A percentile compares a stretch with the other conserved stretches of the same genome.
Evolutionary conservation across 441 rosid species (phyloP).

Genomic region (Hypseocharis bilobata): DNA sequence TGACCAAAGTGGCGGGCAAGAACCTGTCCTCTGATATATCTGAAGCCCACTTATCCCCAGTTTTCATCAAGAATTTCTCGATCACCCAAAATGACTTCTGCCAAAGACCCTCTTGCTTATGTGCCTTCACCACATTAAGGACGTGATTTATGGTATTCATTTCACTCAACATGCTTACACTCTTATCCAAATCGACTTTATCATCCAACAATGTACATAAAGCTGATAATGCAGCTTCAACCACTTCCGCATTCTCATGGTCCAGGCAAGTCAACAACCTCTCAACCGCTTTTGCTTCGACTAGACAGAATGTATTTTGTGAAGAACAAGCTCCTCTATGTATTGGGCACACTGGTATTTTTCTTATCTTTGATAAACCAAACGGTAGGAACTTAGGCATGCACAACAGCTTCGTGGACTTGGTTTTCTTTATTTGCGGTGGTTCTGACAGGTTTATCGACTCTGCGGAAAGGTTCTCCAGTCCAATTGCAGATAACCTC

Average conservation of each 20-base stretch:
- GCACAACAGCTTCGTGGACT: slow-evolving; percentile 34
- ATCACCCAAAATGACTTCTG: slow-evolving; percentile 82
- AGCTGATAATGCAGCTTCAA: slow-evolving; percentile 74
- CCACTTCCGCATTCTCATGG: slow-evolving; percentile 62
- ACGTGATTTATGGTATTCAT: slow-evolving; percentile 44
- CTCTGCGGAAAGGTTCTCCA: slow-evolving; percentile 71
- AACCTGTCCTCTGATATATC: slow-evolving; percentile 64
- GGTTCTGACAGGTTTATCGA: slow-evolving; percentile 51
- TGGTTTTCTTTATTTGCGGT: slow-evolving; percentile 36
- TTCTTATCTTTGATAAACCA: slow-evolving; percentile 40
- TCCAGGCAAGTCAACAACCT: slow-evolving; percentile 63
- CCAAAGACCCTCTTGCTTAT: slow-evolving; percentile 52
- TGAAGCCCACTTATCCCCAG: slow-evolving; percentile 43
- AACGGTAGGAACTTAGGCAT: slow-evolving; percentile 39
- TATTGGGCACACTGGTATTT: slow-evolving; percentile 38
- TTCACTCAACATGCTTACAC: slow-evolving; percentile 51
- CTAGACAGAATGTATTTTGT: slow-evolving; percentile 69
- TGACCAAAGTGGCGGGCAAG: slow-evolving; percentile 55
- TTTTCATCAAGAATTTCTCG: slow-evolving; percentile 65
- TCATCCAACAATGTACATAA: slow-evolving; percentile 71
- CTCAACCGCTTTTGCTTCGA: slow-evolving; percentile 69
- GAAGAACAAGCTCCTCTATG: slow-evolving; percentile 83
- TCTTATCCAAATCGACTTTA: slow-evolving; percentile 58
- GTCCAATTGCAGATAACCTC: slow-evolving; percentile 67
- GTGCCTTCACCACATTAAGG: slow-evolving; percentile 59